A percentile compares a stretch with the other conserved stretches of the same genome.
Conservation (phyloP, 2,329 filamentous ascomycete species). For the Alternaria sp. region DNA sequence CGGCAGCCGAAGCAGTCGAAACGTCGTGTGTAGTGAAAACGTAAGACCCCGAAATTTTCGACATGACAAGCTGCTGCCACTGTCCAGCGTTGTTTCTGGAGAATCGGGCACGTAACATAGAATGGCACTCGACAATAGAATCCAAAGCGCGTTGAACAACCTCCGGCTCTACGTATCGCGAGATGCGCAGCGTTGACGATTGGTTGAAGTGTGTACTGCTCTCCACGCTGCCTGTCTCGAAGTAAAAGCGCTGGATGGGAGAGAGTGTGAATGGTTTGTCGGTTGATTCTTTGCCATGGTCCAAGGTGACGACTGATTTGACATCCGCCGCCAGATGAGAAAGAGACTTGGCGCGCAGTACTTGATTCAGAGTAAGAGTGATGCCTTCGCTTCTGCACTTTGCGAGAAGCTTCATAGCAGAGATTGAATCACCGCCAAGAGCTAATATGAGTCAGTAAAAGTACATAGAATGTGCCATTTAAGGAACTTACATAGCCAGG, state of each 20-base stretch:
- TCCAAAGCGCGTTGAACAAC: conserved; percentile 38
- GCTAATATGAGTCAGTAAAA: conserved; percentile 26
- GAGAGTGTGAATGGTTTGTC: conserved; percentile 54
- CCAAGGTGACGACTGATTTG: conserved; percentile 10
- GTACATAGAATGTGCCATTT: background rate
- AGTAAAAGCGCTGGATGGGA: conserved; percentile 58
- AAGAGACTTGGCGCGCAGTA: conserved; percentile 46
- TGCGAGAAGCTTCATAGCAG: conserved; percentile 46
- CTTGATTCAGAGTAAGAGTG: conserved; percentile 43
- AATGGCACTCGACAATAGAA: conserved; percentile 40
- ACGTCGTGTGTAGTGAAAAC: conserved; percentile 30
- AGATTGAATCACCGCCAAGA: conserved; percentile 48
- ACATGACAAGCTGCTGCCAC: conserved; percentile 38
- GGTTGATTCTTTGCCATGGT: conserved; percentile 30
- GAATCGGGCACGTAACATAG: conserved; percentile 49
- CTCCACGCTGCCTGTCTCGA: conserved; percentile 43
- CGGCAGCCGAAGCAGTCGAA: conserved; percentile 12
- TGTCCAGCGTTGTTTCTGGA: conserved; percentile 19
- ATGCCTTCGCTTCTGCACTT: conserved; percentile 45
- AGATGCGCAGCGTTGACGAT: conserved; percentile 54
- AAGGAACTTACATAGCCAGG: conserved; percentile 42
- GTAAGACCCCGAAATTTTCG: conserved; percentile 28
- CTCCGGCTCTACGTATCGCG: conserved; percentile 32
- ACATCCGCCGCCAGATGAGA: conserved; percentile 39
- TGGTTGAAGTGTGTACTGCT: conserved; percentile 57